Evolutionary conservation across 257 asterid species (phyloP).

Genomic region (Perilla frutescens): DNA sequence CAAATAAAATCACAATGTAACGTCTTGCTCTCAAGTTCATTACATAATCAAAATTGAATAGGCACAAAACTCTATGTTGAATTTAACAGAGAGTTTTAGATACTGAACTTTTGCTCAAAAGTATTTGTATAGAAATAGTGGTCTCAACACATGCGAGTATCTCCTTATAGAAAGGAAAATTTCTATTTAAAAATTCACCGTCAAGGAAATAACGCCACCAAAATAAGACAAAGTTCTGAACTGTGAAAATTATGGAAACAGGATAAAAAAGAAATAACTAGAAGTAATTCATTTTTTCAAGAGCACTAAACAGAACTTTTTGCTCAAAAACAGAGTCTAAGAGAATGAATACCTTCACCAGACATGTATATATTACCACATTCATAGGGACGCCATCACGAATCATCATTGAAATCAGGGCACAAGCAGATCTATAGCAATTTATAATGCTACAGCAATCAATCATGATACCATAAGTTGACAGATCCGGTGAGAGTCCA

Average conservation of each 20-base stretch:
- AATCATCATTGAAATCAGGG: conserved; percentile 72
- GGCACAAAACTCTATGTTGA: neutral
- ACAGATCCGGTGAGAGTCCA: conserved; percentile 60
- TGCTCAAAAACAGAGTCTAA: conserved; percentile 16
- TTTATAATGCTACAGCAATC: conserved; percentile 62
- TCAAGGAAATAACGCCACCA: conserved; percentile 17
- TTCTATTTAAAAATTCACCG: conserved; percentile 1
- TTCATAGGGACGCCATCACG: conserved; percentile 63
- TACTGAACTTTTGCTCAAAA: conserved; percentile 6
- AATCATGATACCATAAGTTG: conserved; percentile 71
- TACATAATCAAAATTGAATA: neutral
- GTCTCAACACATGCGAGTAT: neutral
- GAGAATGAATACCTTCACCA: conserved; percentile 65
- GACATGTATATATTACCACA: conserved; percentile 58
- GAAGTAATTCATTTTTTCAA: conserved; percentile 9
- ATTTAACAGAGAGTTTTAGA: neutral
- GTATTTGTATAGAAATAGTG: neutral
- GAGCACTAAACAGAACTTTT: conserved; percentile 2
- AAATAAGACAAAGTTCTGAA: neutral
- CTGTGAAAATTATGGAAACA: conserved; percentile 7
- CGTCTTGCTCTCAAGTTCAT: conserved; percentile 22
- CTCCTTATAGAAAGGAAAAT: conserved; percentile 1
- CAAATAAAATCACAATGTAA: neutral
- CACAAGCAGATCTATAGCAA: conserved; percentile 72
- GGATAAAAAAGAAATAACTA: conserved; percentile 10